Percentiles rank a stretch among this genome's conserved stretches.
These are phyloP conservation scores for Sporothrix euskadiensis DNA, from an alignment of 2,329 filamentous ascomycete genomes.

Conservation along the genomic window DNA sequence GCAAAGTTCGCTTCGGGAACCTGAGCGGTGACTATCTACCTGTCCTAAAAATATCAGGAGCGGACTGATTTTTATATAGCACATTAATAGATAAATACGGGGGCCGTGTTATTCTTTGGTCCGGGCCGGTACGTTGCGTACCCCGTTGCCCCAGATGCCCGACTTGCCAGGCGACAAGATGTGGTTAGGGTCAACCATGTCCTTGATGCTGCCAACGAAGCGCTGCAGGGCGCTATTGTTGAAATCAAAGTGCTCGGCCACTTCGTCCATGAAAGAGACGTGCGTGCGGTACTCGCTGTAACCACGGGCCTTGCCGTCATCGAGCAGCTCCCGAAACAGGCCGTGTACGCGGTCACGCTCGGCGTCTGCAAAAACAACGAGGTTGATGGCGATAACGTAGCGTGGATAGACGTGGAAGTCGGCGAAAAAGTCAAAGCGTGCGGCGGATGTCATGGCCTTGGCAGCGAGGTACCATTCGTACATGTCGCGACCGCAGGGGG, in stretches of 20 bases:
- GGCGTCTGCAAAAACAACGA: constrained; percentile 37
- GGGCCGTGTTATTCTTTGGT: no score
- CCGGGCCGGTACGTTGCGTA: no score
- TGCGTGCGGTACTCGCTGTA: constrained; percentile 45
- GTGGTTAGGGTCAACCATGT: neutral
- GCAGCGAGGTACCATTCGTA: neutral
- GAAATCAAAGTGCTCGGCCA: constrained; percentile 44
- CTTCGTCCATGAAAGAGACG: constrained; percentile 45
- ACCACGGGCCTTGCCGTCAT: constrained; percentile 41
- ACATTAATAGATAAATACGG: no score
- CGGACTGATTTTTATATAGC: no score
- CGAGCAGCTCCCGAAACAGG: constrained; percentile 34
- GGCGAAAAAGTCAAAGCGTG: constrained; percentile 46
- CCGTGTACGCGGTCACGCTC: neutral
- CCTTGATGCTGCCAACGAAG: constrained; percentile 44
- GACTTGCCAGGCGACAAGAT: constrained; percentile 7
- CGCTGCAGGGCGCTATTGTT: constrained; percentile 43
- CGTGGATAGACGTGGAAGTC: constrained; percentile 53
- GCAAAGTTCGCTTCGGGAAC: no score
- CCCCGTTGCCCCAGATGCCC: neutral
- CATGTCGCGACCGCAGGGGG: neutral
- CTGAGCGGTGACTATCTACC: no score
- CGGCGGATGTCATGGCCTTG: constrained; percentile 46
- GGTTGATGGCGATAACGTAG: constrained; percentile 45
- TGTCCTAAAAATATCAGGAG: no score